Conservation (phyloP, 1,139 yeast species). For the Pichia sp. region DNA sequence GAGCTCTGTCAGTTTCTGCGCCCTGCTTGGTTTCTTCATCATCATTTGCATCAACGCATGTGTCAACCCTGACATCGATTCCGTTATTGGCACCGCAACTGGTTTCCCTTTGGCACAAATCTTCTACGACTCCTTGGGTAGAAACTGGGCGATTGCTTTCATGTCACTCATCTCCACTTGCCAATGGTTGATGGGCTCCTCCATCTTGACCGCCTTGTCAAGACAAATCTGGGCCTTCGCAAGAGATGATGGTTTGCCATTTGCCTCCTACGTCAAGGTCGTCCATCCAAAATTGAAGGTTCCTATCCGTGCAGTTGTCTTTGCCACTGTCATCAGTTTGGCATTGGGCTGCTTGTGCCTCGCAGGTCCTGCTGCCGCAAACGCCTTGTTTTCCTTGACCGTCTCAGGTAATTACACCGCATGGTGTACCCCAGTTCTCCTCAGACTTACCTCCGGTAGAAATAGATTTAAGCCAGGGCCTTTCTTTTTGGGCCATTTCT, state of each 20-base stretch:
- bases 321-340: slow-evolving; percentile 46
- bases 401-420: slow-evolving; percentile 44
- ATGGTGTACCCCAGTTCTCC: slow-evolving; percentile 43
- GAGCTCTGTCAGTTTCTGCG: slow-evolving; percentile 55
- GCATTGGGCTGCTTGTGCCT: slow-evolving; percentile 37
- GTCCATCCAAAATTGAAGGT: slow-evolving; percentile 52
- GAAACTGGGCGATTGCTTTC: slow-evolving; percentile 64
- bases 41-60: slow-evolving; percentile 54
- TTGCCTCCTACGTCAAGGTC: slow-evolving; percentile 45
- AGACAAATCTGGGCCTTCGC: slow-evolving; percentile 52
- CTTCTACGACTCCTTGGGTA: slow-evolving; percentile 60
- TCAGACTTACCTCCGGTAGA: slow-evolving; percentile 41
- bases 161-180: slow-evolving; percentile 57
- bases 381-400: slow-evolving; percentile 44
- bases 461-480: slow-evolving; percentile 35
- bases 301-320: slow-evolving; percentile 60
- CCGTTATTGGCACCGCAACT: slow-evolving; percentile 41
- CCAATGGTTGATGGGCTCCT: slow-evolving; percentile 65
- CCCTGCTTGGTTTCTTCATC: slow-evolving; percentile 57
- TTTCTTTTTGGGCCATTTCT: slow-evolving; percentile 31
- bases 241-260: slow-evolving; percentile 48
- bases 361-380: slow-evolving; percentile 36
- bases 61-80: slow-evolving; percentile 46
- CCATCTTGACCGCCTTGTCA: slow-evolving; percentile 48
- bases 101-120: slow-evolving; percentile 66